Evolutionary conservation across 139 green algal genomes (phyloP).

Genomic region (Tetradesmus obliquus): DNA sequence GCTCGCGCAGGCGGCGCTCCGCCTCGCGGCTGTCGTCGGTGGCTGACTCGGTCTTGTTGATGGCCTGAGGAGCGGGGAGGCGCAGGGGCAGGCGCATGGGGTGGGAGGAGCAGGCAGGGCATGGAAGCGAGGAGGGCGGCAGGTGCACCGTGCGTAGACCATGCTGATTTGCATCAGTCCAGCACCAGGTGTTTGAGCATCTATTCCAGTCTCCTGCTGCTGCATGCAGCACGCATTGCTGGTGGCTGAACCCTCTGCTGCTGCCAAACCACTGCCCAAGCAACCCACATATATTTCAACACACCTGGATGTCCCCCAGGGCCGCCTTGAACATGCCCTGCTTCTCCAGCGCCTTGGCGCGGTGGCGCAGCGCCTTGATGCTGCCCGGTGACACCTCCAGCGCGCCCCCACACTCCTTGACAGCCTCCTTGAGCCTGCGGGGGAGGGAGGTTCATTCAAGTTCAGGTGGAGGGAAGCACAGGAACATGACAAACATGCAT

Average conservation of each 20-base stretch:
- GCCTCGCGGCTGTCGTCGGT: slow-evolving; percentile 71
- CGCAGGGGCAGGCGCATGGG: not conserved
- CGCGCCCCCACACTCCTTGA: slow-evolving; percentile 80
- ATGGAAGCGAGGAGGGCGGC: not conserved
- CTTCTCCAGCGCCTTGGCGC: slow-evolving; percentile 83
- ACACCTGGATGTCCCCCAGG: slow-evolving; percentile 74
- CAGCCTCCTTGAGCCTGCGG: slow-evolving; percentile 85
- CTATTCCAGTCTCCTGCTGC: not conserved
- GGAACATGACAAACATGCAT: too few relatives aligned
- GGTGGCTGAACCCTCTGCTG: too few relatives aligned
- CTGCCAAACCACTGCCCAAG: not conserved
- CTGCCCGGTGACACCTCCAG: slow-evolving; percentile 71
- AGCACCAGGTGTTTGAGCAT: too few relatives aligned
- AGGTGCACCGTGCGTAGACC: too few relatives aligned
- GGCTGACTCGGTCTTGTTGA: slow-evolving; percentile 62
- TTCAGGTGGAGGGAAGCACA: not conserved
- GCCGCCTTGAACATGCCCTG: slow-evolving; percentile 85
- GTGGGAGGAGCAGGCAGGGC: not conserved
- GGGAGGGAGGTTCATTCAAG: not conserved
- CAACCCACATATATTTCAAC: not conserved
- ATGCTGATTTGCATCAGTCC: too few relatives aligned
- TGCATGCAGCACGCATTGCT: not conserved
- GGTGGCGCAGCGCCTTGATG: slow-evolving; percentile 71
- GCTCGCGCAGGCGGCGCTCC: slow-evolving; percentile 79
- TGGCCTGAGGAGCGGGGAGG: not conserved